Evolutionary conservation across 805 yeast genomes (phyloP).

Genomic region (Candida palmyrensis): DNA sequence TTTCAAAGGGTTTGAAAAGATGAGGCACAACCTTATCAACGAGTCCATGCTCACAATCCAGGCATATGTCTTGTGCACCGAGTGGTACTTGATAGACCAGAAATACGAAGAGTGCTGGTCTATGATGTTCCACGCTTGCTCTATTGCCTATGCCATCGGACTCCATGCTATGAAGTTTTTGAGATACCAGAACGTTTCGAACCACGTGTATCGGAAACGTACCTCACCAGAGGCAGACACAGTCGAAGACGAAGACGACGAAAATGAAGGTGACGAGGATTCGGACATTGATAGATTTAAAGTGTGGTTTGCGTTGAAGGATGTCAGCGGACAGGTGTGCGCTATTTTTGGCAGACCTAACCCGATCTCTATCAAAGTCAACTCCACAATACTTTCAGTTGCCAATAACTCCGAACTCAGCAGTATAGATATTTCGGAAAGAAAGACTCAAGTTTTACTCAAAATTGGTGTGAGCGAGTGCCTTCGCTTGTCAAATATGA

Average conservation of each 20-base stretch:
- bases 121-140: constrained; percentile 43
- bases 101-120: constrained; percentile 51
- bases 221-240: constrained; percentile 1
- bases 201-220: not conserved
- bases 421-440: constrained; percentile 12
- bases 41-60: constrained; percentile 47
- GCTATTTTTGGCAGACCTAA: constrained; percentile 51
- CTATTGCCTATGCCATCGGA: constrained; percentile 48
- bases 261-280: constrained; percentile 30
- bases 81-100: constrained; percentile 44
- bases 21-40: constrained; percentile 41
- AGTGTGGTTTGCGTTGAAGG: constrained; percentile 47
- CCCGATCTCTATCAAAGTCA: constrained; percentile 43
- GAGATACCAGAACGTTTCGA: constrained; percentile 10
- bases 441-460: constrained; percentile 25
- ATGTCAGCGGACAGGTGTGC: constrained; percentile 44
- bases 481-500: constrained; percentile 42
- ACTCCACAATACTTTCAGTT: constrained; percentile 21
- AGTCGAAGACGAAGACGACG: constrained; percentile 5
- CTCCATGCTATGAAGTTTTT: constrained; percentile 40
- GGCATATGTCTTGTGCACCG: constrained; percentile 47
- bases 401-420: constrained; percentile 12
- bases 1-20: constrained; percentile 36
- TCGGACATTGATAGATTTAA: constrained; percentile 33
- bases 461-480: constrained; percentile 48